Base-by-base conservation (phyloP, 2,329 filamentous ascomycete species). In the Penicillium psychrosexuale region DNA sequence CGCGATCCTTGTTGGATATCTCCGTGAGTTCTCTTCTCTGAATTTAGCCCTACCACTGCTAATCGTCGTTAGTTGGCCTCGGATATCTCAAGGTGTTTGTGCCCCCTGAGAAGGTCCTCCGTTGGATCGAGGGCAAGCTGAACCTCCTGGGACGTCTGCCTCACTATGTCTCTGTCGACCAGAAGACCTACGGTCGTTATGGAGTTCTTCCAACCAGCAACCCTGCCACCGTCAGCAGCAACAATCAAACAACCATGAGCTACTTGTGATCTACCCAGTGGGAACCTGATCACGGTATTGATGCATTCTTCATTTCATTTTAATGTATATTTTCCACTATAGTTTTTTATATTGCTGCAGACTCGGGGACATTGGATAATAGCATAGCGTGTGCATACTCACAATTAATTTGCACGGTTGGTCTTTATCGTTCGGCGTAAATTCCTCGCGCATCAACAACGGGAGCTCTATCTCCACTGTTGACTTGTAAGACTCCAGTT, bases 131-230 rank as follows among this genome's bases (percentile, higher is more conserved):
- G 75, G 84, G 84, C 17, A 95, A 93, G 70, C 77, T 97, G 56
- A 94, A 96, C 68, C 80, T 97, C 9, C 80, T 96, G 22, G 89
- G 86, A 19, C 82, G 91, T 56, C 76, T 97, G 27, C 93, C 93
- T 42, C 90, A 96, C 74, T 97, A 96, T 67, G 88, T 97, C 45
- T 95, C 90, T 53, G 87, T 97, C 15, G 93, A 97, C 68, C 92
- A 96, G 74, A 97, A 96, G 80, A 96, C 90, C 6, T 96, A 93
- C 67, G 93, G 93, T 8, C 83, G 93, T 50, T 97, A 96, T 66
- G 93, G 93, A 2, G 89, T 97, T 13, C 77, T 97, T 53, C 93
- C 92, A 2, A 81, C 84, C 1, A 78, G 72, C 19, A 69, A 60
- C 37, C 69, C 60, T 37, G 48, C 66, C 17, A 58, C 62, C n/a